Percentiles rank a stretch among this genome's conserved stretches.
These are phyloP conservation scores for Fraxinus xanthoxyloides DNA, from an alignment of 305 asterid genomes.

Conservation along the genomic window DNA sequence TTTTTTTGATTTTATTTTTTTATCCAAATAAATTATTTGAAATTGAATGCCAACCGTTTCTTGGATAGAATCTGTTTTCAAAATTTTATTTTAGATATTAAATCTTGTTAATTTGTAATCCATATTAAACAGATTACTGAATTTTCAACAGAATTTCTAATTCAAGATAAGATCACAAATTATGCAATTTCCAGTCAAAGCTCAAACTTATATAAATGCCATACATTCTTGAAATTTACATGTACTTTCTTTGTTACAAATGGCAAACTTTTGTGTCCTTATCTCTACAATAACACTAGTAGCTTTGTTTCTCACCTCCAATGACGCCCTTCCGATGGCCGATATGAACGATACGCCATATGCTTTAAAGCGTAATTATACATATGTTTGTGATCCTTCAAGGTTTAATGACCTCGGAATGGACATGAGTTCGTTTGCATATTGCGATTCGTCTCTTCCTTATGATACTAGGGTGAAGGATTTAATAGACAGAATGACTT, in stretches of 20 bases:
- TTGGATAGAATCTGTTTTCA: neutral
- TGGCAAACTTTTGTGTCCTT: neutral
- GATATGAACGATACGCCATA: neutral
- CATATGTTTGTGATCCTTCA: conserved; percentile 27
- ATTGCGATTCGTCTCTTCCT: conserved; percentile 25
- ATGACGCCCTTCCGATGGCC: neutral
- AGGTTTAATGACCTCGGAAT: conserved; percentile 34
- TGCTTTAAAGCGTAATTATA: conserved; percentile 7
- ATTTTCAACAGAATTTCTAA: neutral
- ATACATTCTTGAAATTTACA: neutral
- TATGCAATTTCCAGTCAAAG: neutral
- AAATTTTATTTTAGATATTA: neutral
- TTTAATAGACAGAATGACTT: conserved; percentile 39
- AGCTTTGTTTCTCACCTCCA: neutral
- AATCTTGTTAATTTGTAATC: neutral
- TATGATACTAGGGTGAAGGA: conserved; percentile 35
- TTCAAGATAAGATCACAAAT: neutral
- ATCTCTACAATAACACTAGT: neutral
- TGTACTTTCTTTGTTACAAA: neutral
- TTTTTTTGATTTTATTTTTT: neutral
- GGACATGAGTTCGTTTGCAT: conserved; percentile 26
- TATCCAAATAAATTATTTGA: neutral
- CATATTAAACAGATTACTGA: neutral
- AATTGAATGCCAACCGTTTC: neutral
- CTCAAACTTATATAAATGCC: neutral